Conservation (phyloP, 192 early-diverging fungal species). For the Chytriomyces hyalinus region DNA sequence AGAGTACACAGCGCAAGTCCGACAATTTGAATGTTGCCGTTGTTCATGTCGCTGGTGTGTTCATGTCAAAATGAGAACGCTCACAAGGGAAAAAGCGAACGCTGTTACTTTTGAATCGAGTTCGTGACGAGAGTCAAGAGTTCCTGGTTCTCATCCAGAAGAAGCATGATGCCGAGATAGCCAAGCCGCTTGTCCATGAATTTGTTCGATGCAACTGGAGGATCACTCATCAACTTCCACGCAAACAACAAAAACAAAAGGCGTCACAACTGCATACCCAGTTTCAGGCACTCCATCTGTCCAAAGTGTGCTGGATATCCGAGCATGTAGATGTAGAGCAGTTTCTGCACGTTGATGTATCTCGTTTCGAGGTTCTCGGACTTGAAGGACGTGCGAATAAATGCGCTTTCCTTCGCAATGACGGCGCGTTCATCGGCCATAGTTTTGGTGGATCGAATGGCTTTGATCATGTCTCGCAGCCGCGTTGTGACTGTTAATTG, state of each 20-base stretch:
- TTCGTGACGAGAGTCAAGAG: slow-evolving; percentile 97
- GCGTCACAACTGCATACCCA: slow-evolving; percentile 53
- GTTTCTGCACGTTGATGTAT: slow-evolving; percentile 93
- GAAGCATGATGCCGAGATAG: slow-evolving; percentile 96
- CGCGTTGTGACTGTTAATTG: slow-evolving; percentile 37
- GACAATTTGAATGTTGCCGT: slow-evolving; percentile 93
- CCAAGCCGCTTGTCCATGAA: slow-evolving; percentile 98
- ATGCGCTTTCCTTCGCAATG: slow-evolving; percentile 94
- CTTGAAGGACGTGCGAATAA: slow-evolving; percentile 95
- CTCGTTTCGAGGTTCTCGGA: slow-evolving; percentile 91
- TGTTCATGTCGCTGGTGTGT: slow-evolving; percentile 87
- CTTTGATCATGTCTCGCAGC: slow-evolving; percentile 93
- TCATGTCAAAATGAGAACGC: background rate
- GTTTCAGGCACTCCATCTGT: slow-evolving; percentile 98
- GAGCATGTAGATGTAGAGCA: slow-evolving; percentile 98
- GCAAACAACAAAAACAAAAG: background rate
- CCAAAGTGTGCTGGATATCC: slow-evolving; percentile 99
- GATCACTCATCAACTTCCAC: background rate
- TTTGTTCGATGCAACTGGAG: slow-evolving; percentile 79
- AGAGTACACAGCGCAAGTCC: slow-evolving; percentile 95
- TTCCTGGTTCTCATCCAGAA: slow-evolving; percentile 98
- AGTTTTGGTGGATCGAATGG: slow-evolving; percentile 95
- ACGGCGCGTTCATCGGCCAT: slow-evolving; percentile 98
- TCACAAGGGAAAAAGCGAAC: slow-evolving; percentile 1
- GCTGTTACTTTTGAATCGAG: slow-evolving; percentile 91